A percentile compares a stretch with the other conserved stretches of the same genome.
Evolutionary conservation across 371 early-diverging fungal genomes (phyloP).

Genomic region (Conidiobolus incongruus): DNA sequence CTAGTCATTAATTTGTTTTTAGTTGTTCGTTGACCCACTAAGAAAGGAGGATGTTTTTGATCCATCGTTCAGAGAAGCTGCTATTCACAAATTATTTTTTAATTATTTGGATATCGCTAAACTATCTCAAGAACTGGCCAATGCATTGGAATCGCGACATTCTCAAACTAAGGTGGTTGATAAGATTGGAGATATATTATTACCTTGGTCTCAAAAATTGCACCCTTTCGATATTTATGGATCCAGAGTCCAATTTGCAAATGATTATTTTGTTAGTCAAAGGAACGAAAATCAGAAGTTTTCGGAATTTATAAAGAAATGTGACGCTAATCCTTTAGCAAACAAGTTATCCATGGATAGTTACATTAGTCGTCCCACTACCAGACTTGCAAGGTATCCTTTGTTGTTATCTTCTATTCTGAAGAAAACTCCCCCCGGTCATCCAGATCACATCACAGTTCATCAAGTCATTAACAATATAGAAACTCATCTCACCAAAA

Average conservation of each 20-base stretch:
- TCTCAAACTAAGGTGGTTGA: constrained; percentile 37
- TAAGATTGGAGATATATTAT: constrained; percentile 66
- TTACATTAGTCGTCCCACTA: constrained; percentile 66
- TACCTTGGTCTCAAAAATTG: constrained; percentile 39
- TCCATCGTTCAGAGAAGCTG: constrained; percentile 20
- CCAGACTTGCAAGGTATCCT: constrained; percentile 73
- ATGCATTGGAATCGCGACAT: constrained; percentile 42
- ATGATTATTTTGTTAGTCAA: constrained; percentile 56
- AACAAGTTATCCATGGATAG: constrained; percentile 56
- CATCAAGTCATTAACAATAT: constrained; percentile 34
- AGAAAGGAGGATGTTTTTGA: constrained; percentile 31
- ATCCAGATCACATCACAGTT: constrained; percentile 45
- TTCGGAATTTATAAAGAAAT: constrained; percentile 18
- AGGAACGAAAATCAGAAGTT: constrained; percentile 36
- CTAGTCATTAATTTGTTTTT: neutral
- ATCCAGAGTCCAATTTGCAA: constrained; percentile 59
- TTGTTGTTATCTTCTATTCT: constrained; percentile 59
- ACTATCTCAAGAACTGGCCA: constrained; percentile 37
- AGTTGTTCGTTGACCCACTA: constrained; percentile 53
- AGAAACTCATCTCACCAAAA: constrained; percentile 32
- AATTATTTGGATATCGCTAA: constrained; percentile 48
- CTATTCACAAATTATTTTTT: constrained; percentile 55
- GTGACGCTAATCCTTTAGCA: constrained; percentile 48
- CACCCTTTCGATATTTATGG: constrained; percentile 70
- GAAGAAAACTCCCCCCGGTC: constrained; percentile 60